phyloP scores from a whole-genome alignment of 75 land plant genomes.

The Cunninghamia lanceolata region DNA sequence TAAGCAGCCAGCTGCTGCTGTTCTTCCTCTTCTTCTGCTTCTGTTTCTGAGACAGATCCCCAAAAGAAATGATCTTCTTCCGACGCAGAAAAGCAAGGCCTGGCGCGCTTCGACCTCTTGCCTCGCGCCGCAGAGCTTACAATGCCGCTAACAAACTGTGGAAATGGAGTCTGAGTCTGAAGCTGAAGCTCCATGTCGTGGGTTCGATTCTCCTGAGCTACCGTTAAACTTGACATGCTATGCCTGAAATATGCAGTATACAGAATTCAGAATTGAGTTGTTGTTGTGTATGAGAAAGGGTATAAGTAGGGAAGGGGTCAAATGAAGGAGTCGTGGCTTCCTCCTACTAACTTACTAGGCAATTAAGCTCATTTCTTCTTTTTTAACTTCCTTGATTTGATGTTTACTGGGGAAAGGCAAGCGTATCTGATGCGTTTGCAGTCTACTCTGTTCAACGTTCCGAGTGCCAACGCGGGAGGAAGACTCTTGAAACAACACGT shows the following conservation, averaged over 20 bases:
- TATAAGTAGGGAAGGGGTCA: not conserved
- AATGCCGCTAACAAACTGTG: not conserved
- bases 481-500: too few relatives aligned
- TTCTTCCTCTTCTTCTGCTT: not conserved
- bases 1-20: slow-evolving; percentile 9
- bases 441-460: too few relatives aligned
- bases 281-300: too few relatives aligned
- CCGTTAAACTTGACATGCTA: not conserved
- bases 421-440: too few relatives aligned
- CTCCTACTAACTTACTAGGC: too few relatives aligned
- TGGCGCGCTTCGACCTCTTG: not conserved
- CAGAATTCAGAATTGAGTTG: too few relatives aligned
- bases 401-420: too few relatives aligned
- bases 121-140: not conserved
- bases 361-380: too few relatives aligned
- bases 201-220: not conserved
- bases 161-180: too few relatives aligned
- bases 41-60: not conserved
- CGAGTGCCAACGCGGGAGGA: too few relatives aligned
- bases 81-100: not conserved
- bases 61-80: not conserved
- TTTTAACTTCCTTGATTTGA: too few relatives aligned
- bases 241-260: too few relatives aligned
- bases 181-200: not conserved
- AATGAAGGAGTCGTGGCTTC: not conserved